A percentile compares a stretch with the other conserved stretches of the same genome.
Evolutionary conservation across 768 basidiomycete genomes (phyloP).

Genomic region (Mycena indigotica): DNA sequence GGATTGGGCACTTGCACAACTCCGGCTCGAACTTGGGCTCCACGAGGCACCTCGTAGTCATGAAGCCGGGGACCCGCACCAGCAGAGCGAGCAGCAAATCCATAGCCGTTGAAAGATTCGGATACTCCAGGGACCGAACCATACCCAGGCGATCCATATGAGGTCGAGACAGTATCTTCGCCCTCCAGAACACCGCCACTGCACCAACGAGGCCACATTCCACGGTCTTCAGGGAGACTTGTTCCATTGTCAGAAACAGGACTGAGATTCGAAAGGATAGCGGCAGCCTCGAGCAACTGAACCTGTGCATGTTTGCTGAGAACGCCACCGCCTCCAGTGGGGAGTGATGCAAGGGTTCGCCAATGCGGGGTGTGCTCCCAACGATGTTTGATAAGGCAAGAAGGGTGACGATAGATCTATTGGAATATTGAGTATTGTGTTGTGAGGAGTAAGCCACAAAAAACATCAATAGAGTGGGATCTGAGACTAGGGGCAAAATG

Average conservation of each 20-base stretch:
- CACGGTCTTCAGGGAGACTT: constrained; percentile 91
- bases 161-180: constrained; percentile 14
- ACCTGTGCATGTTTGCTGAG: constrained; percentile 97
- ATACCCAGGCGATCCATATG: not conserved
- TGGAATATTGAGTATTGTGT: constrained; percentile 1
- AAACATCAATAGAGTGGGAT: not conserved
- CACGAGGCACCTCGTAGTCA: constrained; percentile 58
- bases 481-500: constrained; percentile 1
- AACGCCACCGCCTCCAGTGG: constrained; percentile 46
- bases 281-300: constrained; percentile 94
- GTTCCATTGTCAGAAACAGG: constrained; percentile 61
- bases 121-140: constrained; percentile 26
- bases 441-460: not conserved
- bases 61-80: constrained; percentile 61
- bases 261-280: constrained; percentile 88
- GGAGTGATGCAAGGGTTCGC: constrained; percentile 49
- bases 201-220: constrained; percentile 86
- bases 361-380: constrained; percentile 98
- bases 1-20: constrained; percentile 57
- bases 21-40: constrained; percentile 34
- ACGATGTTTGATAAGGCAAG: constrained; percentile 94
- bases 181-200: constrained; percentile 61
- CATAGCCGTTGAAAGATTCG: constrained; percentile 59
- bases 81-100: constrained; percentile 27
- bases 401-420: constrained; percentile 88